Conservation (phyloP, 176 grass and related monocot species). For the Oryza glaberrima region DNA sequence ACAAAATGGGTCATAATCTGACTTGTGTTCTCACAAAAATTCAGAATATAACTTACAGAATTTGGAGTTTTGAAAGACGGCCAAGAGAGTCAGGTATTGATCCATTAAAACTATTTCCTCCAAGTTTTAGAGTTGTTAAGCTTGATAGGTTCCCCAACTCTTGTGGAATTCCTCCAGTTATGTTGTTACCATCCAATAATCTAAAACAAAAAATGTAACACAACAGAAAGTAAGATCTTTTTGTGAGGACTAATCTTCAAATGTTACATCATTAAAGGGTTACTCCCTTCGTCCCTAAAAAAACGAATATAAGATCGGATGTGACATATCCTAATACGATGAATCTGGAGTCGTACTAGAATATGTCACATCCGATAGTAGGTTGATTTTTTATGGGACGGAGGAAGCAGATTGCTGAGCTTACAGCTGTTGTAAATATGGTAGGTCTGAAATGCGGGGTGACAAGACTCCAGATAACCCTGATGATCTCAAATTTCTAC, state of each 20-base stretch:
- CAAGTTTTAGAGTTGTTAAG: conserved; percentile 70
- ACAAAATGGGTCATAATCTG: too few species aligned
- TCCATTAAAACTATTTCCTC: conserved; percentile 68
- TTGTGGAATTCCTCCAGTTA: conserved; percentile 80
- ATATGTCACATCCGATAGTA: too few species aligned
- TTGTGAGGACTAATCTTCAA: neutral
- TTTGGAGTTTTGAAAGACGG: conserved; percentile 64
- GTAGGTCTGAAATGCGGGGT: conserved; percentile 58
- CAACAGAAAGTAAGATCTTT: neutral
- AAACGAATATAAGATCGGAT: too few species aligned
- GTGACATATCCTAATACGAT: too few species aligned
- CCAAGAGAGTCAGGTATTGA: conserved; percentile 73
- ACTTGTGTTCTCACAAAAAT: too few species aligned
- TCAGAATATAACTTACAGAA: conserved; percentile 86
- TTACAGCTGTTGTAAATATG: conserved; percentile 73
- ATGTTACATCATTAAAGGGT: conserved; percentile 14
- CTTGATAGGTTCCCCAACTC: conserved; percentile 72
- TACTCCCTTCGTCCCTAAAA: too few species aligned
- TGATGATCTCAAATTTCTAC: conserved; percentile 59
- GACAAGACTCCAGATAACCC: conserved; percentile 78
- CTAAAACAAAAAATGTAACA: conserved; percentile 46
- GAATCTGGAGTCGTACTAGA: too few species aligned
- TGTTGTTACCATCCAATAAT: conserved; percentile 65
- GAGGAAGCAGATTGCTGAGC: conserved; percentile 31
- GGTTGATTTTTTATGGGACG: too few species aligned